These are phyloP conservation scores for Claviceps pazoutovae DNA, from an alignment of 2,329 filamentous ascomycete species.

Conservation along the genomic window DNA sequence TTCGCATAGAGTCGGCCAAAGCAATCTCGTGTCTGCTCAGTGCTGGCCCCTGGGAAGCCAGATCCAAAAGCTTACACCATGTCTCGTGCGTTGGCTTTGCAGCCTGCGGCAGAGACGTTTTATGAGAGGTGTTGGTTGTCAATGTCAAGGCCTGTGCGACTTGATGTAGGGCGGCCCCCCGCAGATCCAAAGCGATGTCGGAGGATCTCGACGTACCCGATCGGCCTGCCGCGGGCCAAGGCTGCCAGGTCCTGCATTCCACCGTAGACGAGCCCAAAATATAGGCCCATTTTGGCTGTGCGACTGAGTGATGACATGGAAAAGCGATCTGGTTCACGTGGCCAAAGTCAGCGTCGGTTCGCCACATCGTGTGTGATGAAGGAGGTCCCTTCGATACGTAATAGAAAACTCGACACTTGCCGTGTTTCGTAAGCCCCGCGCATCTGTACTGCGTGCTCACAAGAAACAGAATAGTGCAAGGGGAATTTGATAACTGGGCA, in stretches of 20 bases:
- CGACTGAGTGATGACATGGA: slow-evolving; percentile 62
- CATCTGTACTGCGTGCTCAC: not conserved
- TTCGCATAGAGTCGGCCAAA: too few relatives aligned
- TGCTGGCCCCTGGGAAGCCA: too few relatives aligned
- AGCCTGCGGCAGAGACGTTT: too few relatives aligned
- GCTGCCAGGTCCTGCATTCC: slow-evolving; percentile 64
- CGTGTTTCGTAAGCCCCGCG: not conserved
- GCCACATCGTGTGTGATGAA: slow-evolving; percentile 6
- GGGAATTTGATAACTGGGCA: not conserved
- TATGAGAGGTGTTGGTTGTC: not conserved
- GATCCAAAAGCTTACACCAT: too few relatives aligned
- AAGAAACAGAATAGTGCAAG: not conserved
- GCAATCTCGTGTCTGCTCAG: too few relatives aligned
- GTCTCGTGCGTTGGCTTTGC: too few relatives aligned
- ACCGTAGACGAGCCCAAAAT: slow-evolving; percentile 69
- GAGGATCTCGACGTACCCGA: slow-evolving; percentile 61
- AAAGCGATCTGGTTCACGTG: slow-evolving; percentile 50
- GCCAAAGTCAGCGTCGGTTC: slow-evolving; percentile 17
- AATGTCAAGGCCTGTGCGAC: slow-evolving; percentile 7
- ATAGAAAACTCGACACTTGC: slow-evolving; percentile 10
- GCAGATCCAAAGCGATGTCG: slow-evolving; percentile 26
- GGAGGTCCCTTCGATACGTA: slow-evolving; percentile 4
- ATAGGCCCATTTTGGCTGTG: slow-evolving; percentile 66
- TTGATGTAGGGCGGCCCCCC: slow-evolving; percentile 7
- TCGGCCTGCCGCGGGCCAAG: slow-evolving; percentile 52